Conservation (phyloP, 306 rosid genomes). For the Oxytropis ochrocephala region DNA sequence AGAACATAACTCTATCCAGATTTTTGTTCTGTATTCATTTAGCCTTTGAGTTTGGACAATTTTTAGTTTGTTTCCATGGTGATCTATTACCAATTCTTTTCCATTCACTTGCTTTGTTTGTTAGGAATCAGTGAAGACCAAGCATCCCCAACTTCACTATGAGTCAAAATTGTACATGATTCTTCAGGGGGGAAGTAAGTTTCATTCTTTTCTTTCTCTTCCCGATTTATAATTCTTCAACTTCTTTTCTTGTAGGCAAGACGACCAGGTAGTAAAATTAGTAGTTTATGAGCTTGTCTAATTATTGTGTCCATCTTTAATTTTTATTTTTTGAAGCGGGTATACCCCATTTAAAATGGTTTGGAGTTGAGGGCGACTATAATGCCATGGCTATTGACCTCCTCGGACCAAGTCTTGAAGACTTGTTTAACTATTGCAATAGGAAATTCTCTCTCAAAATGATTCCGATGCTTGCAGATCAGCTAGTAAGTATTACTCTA, state of each 20-base stretch:
- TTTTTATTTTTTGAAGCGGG: conserved; percentile 56
- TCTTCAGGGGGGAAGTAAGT: conserved; percentile 98
- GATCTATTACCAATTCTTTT: background rate
- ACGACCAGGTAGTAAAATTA: background rate
- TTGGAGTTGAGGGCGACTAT: conserved; percentile 95
- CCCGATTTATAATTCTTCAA: background rate
- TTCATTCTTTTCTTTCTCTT: conserved; percentile 1
- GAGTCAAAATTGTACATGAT: conserved; percentile 94
- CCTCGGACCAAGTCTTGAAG: conserved; percentile 98
- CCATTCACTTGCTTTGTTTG: conserved; percentile 17
- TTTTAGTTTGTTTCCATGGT: conserved; percentile 9
- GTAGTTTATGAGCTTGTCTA: conserved; percentile 12
- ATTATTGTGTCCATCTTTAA: background rate
- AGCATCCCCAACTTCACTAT: conserved; percentile 97
- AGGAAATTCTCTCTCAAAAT: conserved; percentile 83
- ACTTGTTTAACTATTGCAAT: conserved; percentile 84
- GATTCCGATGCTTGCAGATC: conserved; percentile 98
- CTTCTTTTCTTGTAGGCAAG: background rate
- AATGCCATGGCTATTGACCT: conserved; percentile 96
- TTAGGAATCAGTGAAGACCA: conserved; percentile 93
- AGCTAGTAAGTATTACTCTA: conserved; percentile 59
- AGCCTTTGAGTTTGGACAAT: background rate
- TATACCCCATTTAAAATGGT: conserved; percentile 93
- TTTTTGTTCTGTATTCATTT: background rate
- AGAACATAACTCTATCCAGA: too few relatives aligned